Evolutionary conservation across 129 eudicot species (phyloP), one percentile per base, ranked within the genome.

Genomic region (Centella asiatica): DNA sequence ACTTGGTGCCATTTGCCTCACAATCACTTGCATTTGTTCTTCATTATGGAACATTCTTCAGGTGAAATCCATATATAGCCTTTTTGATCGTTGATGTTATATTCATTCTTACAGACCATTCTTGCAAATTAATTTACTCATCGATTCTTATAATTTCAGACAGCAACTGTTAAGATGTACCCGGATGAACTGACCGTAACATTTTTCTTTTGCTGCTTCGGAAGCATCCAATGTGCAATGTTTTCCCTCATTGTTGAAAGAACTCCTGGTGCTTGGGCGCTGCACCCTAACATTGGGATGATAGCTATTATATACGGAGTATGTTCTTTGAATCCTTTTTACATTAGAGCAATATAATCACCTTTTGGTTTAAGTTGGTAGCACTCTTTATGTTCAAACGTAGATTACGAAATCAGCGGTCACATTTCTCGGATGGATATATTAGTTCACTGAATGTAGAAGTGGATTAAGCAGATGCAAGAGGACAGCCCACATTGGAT

Each of bases 31-130:
- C 58, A n/a, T 85, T 67, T 72, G 82, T 47, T 65, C 83, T 22
- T 66, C 94, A 34, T 67, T 72, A 8, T 76, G 85, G 85, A 72
- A 76, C 29, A 80, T 82, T 59, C 62, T 77, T 61, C 89, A 79
- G 81, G 86, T 79, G 27, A 69, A 37, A 27, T 57, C 31, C 55
- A 48, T 0, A 12, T 0, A 15, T 6, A 56, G n/a, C 19, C 9
- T 6, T 8, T 18, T 37, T 6, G 12, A 37, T 9, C n/a, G 42
- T 37, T 37, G 47, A 17, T n/a, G n/a, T n/a, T n/a, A n/a, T n/a
- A n/a, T n/a, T n/a, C n/a, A n/a, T n/a, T n/a, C n/a, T n/a, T n/a
- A n/a, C n/a, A n/a, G n/a, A n/a, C n/a, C n/a, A n/a, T n/a, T n/a
- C n/a, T n/a, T n/a, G n/a, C n/a, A n/a, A n/a, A n/a, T n/a, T 23